Evolutionary conservation across 164 flowering plant species (phyloP), one percentile per base, ranked within the genome.

Genomic region (Cinnamomum micranthum): DNA sequence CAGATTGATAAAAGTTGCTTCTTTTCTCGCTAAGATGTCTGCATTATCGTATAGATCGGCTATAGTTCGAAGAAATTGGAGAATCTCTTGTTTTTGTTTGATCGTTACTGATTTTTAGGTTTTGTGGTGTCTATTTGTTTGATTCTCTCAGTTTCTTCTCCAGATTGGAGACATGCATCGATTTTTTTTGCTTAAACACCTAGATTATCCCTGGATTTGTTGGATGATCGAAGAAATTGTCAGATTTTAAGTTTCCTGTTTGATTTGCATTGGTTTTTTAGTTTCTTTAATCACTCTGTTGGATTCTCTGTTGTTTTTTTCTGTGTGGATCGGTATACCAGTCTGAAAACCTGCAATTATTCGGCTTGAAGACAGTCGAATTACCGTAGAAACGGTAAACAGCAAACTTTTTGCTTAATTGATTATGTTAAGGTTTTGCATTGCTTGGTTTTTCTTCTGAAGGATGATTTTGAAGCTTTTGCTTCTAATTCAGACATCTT

Each of bases 271-370:
- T 41, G 11, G 47, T 1, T 41, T 41, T 41, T 41, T 41, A 41
- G 47, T 6, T 6, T 41, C 10, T 41, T 41, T 1, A 41, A 6
- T 68, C 51, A 4, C 12, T 14, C 41, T 7, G 10, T 69, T 50
- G 47, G 27, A 5, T 33, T 31, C 13, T 63, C 35, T 2, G 35
- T 23, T 5, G 15, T 59, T 11, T 63, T 63, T 62, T 70, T 25
- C 47, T 75, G 13, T 31, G 25, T 25, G 70, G 69, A 75, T 69
- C 70, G 62, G 20, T 70, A 25, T 70, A 20, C 28, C 50, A 9
- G 63, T 64, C 47, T 9, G 47, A 41, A 68, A 63, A 62, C 28
- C 58, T 25, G 63, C 77, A 31, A 59, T 71, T 41, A 22, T 58
- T 15, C 10, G 23, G 17, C 13, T 59, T 28, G 52, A 31, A 62